Conservation (phyloP, 1,139 yeast genomes). For the Sugiyamaella grinbergsii region DNA sequence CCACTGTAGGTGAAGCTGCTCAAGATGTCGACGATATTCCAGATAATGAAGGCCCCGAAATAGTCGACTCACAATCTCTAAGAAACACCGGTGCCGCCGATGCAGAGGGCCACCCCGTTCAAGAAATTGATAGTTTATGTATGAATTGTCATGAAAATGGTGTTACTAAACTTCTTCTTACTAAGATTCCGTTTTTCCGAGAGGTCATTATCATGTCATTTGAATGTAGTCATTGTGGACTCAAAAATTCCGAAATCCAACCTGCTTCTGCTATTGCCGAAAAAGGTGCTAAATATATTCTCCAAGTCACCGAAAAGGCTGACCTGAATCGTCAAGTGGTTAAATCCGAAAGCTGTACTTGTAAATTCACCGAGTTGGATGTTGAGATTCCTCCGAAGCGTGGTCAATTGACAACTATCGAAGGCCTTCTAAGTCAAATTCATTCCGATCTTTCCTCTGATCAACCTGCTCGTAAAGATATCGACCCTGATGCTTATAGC, state of each 20-base stretch:
- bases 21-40: constrained; percentile 31
- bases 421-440: constrained; percentile 84
- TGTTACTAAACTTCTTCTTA: constrained; percentile 75
- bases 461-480: constrained; percentile 73
- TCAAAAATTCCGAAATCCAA: constrained; percentile 90
- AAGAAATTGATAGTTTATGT: constrained; percentile 91
- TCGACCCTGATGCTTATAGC: constrained; percentile 72
- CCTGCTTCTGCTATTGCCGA: constrained; percentile 82
- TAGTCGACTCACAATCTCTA: constrained; percentile 33
- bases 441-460: constrained; percentile 76
- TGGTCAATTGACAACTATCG: constrained; percentile 91
- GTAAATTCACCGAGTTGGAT: constrained; percentile 80
- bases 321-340: constrained; percentile 91
- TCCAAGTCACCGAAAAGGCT: constrained; percentile 66
- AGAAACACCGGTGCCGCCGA: constrained; percentile 54
- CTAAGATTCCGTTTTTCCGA: constrained; percentile 87
- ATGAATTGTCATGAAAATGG: constrained; percentile 94
- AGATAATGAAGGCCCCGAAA: constrained; percentile 27
- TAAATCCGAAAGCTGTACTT: constrained; percentile 85
- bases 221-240: constrained; percentile 92
- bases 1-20: constrained; percentile 36
- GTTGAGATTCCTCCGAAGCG: constrained; percentile 94
- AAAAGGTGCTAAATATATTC: constrained; percentile 75
- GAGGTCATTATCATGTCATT: constrained; percentile 95
- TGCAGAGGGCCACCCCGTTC: constrained; percentile 94